Evolutionary conservation across 768 basidiomycete genomes (phyloP), one percentile per base, ranked within the genome.

Genomic region (Mycena galericulata): DNA sequence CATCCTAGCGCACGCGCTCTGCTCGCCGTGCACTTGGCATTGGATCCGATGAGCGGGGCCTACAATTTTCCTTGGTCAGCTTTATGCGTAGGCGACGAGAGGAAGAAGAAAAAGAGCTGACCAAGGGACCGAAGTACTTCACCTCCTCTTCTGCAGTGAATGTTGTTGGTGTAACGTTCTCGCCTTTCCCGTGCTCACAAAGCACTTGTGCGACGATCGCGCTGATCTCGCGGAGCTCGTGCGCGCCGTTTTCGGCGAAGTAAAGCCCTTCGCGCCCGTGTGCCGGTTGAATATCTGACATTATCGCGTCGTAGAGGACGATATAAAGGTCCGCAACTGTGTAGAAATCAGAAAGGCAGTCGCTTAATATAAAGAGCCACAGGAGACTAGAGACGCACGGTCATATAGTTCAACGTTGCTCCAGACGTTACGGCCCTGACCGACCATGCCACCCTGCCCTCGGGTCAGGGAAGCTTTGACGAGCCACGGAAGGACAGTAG

Each of bases 261-360:
- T 75, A 76, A 12, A 72, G 70, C 2, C 77, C 75, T 30, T 66
- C 67, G 14, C 68, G 68, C 2, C 77, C 75, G 41, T 75, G 75
- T 3, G 47, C 69, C 34, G 34, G 47, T 54, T 20, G 11, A 22
- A 22, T 29, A 62, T 61, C 12, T 64, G 49, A 29, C 40, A 38
- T 45, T 1, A 74, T 73, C 22, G 66, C 61, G 30, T 71, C 59
- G 51, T 62, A 75, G 22, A 75, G 47, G 9, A 72, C 29, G 14
- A 68, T 64, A 40, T 65, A 76, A 1, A 76, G 62, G 27, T 70
- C 67, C 30, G 75, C 74, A 27, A 71, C 74, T 75, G 29, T 17
- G 22, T 46, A 15, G 8, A 45, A 6, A 22, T 32, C 26, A 34
- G 41, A 18, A 2, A 55, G 34, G 27, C 12, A 40, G 36, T 29